These are phyloP conservation scores for Trichosporon coremiiforme DNA, from an alignment of 1,284 basidiomycete species.

Conservation along the genomic window DNA sequence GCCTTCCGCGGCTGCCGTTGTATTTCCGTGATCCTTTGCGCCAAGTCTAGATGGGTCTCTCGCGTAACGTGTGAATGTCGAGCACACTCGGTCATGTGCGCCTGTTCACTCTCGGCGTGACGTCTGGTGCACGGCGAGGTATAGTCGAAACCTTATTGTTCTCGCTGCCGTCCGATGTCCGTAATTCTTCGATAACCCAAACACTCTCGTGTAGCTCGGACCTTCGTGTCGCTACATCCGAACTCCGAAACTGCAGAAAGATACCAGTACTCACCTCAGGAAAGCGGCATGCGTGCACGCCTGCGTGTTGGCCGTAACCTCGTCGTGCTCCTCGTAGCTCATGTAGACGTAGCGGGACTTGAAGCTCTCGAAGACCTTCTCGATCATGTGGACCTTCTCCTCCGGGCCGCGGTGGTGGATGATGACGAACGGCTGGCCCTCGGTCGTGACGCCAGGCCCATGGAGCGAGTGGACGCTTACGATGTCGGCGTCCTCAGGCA, in stretches of 20 bases:
- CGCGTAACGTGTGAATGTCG: conserved; percentile 10
- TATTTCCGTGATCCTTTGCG: neutral
- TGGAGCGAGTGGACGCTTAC: conserved; percentile 94
- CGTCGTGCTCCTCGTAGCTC: conserved; percentile 93
- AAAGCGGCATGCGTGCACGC: conserved; percentile 98
- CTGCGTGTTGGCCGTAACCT: conserved; percentile 96
- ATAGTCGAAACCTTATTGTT: neutral
- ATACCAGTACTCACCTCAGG: conserved; percentile 66
- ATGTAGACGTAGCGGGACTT: conserved; percentile 86
- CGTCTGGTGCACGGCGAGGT: no score
- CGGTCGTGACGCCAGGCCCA: conserved; percentile 84
- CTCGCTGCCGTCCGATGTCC: neutral
- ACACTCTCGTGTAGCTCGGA: no score
- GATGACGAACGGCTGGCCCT: conserved; percentile 90
- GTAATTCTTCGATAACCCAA: no score
- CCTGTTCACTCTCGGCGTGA: neutral
- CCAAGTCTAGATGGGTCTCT: neutral
- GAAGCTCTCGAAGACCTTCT: conserved; percentile 80
- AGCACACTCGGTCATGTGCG: neutral
- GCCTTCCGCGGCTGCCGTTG: no score
- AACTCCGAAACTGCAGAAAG: neutral
- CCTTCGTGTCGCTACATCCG: neutral
- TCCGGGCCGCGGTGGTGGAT: conserved; percentile 84
- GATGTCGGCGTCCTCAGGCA: conserved; percentile 84
- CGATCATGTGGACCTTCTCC: conserved; percentile 73